Percentiles rank a stretch among this genome's conserved stretches.
Evolutionary conservation across 768 basidiomycete species (phyloP).

Genomic region (Pleurotus sapidus): DNA sequence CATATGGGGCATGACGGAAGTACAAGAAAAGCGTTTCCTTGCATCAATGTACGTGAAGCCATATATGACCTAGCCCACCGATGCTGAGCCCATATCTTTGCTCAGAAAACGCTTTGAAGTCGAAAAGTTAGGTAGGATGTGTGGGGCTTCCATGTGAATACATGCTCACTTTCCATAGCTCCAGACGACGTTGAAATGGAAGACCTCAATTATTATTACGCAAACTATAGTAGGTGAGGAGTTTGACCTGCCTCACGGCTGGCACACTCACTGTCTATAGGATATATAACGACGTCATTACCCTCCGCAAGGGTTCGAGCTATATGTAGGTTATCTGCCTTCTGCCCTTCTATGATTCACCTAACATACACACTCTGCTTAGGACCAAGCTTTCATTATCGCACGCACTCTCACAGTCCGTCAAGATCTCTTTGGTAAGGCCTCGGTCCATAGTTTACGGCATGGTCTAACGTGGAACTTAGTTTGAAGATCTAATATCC

Average conservation of each 20-base stretch:
- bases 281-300: constrained; percentile 98
- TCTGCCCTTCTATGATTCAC: background rate
- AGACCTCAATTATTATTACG: constrained; percentile 95
- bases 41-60: constrained; percentile 73
- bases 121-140: constrained; percentile 69
- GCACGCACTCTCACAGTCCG: constrained; percentile 93
- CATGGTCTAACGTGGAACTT: constrained; percentile 1
- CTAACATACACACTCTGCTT: background rate
- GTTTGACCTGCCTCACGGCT: background rate
- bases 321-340: constrained; percentile 69
- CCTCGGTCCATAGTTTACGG: background rate
- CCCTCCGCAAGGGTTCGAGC: constrained; percentile 89
- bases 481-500: constrained; percentile 93
- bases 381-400: constrained; percentile 97
- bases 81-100: constrained; percentile 8
- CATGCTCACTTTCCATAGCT: constrained; percentile 37
- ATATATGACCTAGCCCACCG: background rate
- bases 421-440: constrained; percentile 87
- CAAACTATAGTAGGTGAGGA: constrained; percentile 87
- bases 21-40: constrained; percentile 87
- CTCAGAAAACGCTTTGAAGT: constrained; percentile 90
- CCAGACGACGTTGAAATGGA: constrained; percentile 94
- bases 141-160: background rate
- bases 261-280: constrained; percentile 26
- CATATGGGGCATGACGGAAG: constrained; percentile 97